Percentiles rank a stretch among this genome's conserved stretches.
phyloP scores from a whole-genome alignment of 75 land plant species.

The Selaginella moellendorffii region DNA sequence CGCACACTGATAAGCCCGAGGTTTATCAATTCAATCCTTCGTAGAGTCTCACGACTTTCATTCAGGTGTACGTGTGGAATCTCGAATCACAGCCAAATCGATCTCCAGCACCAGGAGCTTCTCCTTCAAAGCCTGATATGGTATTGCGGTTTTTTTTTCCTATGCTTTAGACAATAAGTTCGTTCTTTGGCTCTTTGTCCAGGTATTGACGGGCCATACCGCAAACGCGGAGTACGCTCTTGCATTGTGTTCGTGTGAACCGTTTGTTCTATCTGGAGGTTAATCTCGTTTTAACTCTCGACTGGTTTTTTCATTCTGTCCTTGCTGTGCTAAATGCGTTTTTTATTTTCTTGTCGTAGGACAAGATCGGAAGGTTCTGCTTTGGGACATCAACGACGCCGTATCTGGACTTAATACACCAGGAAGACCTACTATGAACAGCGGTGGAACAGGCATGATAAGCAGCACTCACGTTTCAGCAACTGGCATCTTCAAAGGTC shows the following conservation, averaged over 20 bases:
- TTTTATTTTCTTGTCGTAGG: conserved; percentile 30
- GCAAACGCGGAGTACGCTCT: conserved; percentile 99
- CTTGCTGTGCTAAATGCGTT: neutral
- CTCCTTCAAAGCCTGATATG: conserved; percentile 80
- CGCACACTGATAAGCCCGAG: conserved; percentile 95
- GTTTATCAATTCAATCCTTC: conserved; percentile 17
- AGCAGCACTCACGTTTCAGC: conserved; percentile 51
- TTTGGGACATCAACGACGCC: conserved; percentile 89
- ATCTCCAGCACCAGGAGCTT: conserved; percentile 64
- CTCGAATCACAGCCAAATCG: conserved; percentile 94
- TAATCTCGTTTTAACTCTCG: neutral
- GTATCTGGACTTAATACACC: conserved; percentile 18
- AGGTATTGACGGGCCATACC: conserved; percentile 85
- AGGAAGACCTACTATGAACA: conserved; percentile 9
- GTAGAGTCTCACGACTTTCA: neutral
- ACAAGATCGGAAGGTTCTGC: conserved; percentile 72
- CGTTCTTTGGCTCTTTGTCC: conserved; percentile 13
- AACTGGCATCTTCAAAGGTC: conserved; percentile 68
- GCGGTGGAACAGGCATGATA: conserved; percentile 15
- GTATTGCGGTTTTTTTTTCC: conserved; percentile 16
- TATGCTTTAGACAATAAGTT: neutral
- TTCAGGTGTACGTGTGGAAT: conserved; percentile 92
- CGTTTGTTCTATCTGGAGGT: conserved; percentile 97
- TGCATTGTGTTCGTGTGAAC: conserved; percentile 71
- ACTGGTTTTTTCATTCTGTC: no score